A percentile compares a stretch with the other conserved stretches of the same genome.
Evolutionary conservation across 208 protist genomes (phyloP).

Genomic region (Crithidia bombi): DNA sequence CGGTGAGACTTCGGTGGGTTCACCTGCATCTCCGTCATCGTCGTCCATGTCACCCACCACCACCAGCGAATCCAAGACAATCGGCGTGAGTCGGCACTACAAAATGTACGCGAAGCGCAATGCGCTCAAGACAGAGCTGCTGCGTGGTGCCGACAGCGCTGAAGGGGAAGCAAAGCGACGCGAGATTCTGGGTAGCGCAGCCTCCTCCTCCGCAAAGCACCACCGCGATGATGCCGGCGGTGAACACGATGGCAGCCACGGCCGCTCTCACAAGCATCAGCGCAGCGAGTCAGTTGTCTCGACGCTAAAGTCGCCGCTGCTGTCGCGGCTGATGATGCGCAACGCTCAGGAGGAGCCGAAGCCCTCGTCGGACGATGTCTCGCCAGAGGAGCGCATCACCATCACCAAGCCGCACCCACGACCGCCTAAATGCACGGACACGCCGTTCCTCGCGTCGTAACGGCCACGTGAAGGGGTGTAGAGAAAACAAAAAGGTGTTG

Average conservation of each 20-base stretch:
- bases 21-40: conserved; percentile 19
- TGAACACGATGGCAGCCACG: background rate
- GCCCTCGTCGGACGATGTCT: conserved; percentile 37
- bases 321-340: conserved; percentile 76
- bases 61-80: conserved; percentile 16
- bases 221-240: conserved; percentile 19
- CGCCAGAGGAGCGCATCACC: conserved; percentile 41
- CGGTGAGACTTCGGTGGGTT: background rate
- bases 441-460: conserved; percentile 66
- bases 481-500: background rate
- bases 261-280: background rate
- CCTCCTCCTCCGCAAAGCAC: conserved; percentile 52
- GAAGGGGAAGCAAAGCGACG: conserved; percentile 35
- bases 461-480: background rate
- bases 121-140: conserved; percentile 83
- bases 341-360: conserved; percentile 68
- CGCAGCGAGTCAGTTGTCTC: conserved; percentile 15
- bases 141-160: conserved; percentile 42
- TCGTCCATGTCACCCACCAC: conserved; percentile 29
- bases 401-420: conserved; percentile 83
- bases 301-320: conserved; percentile 67
- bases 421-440: conserved; percentile 80
- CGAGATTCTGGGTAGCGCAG: conserved; percentile 74
- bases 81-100: conserved; percentile 61
- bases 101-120: conserved; percentile 89